A percentile compares a stretch with the other conserved stretches of the same genome.
Conservation (phyloP, 352 stramenopile genomes). For the Phytophthora sansomeana region DNA sequence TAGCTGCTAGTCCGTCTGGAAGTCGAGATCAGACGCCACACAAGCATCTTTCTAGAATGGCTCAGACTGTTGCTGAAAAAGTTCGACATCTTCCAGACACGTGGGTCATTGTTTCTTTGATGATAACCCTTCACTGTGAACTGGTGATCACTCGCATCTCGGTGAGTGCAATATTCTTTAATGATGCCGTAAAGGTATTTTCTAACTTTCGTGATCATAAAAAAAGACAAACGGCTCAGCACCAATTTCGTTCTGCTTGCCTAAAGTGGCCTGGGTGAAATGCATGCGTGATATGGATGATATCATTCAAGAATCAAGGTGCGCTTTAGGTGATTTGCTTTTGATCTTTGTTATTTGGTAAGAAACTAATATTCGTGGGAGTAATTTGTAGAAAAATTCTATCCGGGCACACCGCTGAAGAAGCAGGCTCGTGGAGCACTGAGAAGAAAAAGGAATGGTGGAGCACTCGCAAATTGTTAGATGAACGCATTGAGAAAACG, state of each 20-base stretch:
- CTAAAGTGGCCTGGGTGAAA: conserved; percentile 48
- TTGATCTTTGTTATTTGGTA: neutral
- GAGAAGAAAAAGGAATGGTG: conserved; percentile 86
- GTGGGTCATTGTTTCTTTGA: conserved; percentile 57
- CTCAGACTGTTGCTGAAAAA: conserved; percentile 25
- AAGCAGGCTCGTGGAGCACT: conserved; percentile 56
- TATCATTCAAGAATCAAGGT: conserved; percentile 74
- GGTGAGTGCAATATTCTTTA: conserved; percentile 33
- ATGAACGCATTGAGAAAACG: conserved; percentile 51
- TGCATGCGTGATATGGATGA: conserved; percentile 48
- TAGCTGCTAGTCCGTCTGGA: conserved; percentile 13
- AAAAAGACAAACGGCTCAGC: conserved; percentile 49
- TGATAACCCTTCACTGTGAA: conserved; percentile 50
- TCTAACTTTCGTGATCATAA: conserved; percentile 18
- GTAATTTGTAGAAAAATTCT: conserved; percentile 53
- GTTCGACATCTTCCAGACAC: conserved; percentile 44
- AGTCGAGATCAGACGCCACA: conserved; percentile 5
- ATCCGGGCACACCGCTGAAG: conserved; percentile 64
- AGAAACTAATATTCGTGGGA: neutral
- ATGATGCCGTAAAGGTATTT: neutral
- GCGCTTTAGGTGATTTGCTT: conserved; percentile 5
- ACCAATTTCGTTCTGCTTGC: conserved; percentile 65
- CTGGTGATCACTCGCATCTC: conserved; percentile 53
- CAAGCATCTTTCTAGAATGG: conserved; percentile 27
- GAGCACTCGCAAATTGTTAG: conserved; percentile 64